Evolutionary conservation across 148 eudicot genomes (phyloP).

Genomic region (Silene uniflora): DNA sequence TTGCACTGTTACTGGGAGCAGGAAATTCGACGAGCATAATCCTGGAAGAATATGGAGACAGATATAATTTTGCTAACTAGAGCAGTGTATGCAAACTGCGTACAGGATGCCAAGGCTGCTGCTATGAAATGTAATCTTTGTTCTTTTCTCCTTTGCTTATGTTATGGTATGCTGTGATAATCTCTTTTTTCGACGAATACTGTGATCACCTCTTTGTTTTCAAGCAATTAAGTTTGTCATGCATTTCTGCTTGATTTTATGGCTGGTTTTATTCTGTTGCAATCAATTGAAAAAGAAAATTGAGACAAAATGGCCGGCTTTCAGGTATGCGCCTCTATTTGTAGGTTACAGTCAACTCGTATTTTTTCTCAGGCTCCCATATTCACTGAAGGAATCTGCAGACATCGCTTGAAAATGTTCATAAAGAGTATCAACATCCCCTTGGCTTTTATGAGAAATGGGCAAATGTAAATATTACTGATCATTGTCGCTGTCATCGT

Average conservation of each 20-base stretch:
- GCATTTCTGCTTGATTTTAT: background rate
- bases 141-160: background rate
- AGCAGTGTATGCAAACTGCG: slow-evolving; percentile 10
- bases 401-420: slow-evolving; percentile 76
- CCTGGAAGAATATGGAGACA: too few relatives aligned
- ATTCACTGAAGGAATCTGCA: slow-evolving; percentile 26
- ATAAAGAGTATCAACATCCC: too few relatives aligned
- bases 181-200: too few relatives aligned
- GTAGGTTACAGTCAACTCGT: too few relatives aligned
- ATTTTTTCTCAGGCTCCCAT: background rate
- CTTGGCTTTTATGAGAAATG: too few relatives aligned
- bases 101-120: slow-evolving; percentile 84
- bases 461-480: too few relatives aligned
- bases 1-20: too few relatives aligned
- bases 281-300: slow-evolving; percentile 37
- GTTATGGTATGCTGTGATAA: too few relatives aligned
- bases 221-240: background rate
- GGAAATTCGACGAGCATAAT: too few relatives aligned
- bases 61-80: background rate
- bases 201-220: too few relatives aligned
- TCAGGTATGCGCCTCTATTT: too few relatives aligned
- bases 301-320: slow-evolving; percentile 61
- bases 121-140: slow-evolving; percentile 74
- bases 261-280: slow-evolving; percentile 33
- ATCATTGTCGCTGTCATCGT: too few relatives aligned